phyloP scores from a whole-genome alignment of 2,329 filamentous ascomycete genomes.

The Pleoardoris graminearum region DNA sequence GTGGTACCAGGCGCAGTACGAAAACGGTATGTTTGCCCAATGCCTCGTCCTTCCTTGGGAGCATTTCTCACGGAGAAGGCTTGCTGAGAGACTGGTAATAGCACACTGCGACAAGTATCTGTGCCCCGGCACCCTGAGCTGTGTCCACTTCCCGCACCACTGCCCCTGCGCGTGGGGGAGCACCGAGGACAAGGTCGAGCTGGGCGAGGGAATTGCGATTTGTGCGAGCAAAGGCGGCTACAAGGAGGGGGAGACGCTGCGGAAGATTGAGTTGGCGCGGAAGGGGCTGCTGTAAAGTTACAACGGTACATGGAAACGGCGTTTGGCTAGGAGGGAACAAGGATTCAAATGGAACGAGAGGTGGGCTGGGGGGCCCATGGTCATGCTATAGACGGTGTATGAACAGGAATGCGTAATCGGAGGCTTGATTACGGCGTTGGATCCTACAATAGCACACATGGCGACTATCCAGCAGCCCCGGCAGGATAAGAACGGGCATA shows the following conservation, averaged over 20 bases:
- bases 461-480: too few relatives aligned
- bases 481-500: too few relatives aligned
- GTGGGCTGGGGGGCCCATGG: too few relatives aligned
- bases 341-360: too few relatives aligned
- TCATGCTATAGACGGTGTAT: too few relatives aligned
- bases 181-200: conserved; percentile 68
- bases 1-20: conserved; percentile 75
- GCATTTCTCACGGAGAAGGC: neutral
- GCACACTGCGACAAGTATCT: conserved; percentile 92
- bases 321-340: too few relatives aligned
- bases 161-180: conserved; percentile 83
- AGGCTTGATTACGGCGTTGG: too few relatives aligned
- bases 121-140: conserved; percentile 90
- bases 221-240: conserved; percentile 78
- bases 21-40: conserved; percentile 57
- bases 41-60: neutral
- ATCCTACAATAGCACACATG: too few relatives aligned
- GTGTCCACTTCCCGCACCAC: conserved; percentile 95
- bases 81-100: conserved; percentile 36
- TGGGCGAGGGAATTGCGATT: conserved; percentile 72
- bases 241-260: conserved; percentile 68
- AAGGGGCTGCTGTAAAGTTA: conserved; percentile 69
- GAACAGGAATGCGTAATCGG: too few relatives aligned
- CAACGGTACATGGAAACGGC: too few relatives aligned
- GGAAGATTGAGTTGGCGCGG: conserved; percentile 78